Evolutionary conservation across 768 basidiomycete species (phyloP), one percentile per base, ranked within the genome.

Genomic region (Lactarius sanguifluus): DNA sequence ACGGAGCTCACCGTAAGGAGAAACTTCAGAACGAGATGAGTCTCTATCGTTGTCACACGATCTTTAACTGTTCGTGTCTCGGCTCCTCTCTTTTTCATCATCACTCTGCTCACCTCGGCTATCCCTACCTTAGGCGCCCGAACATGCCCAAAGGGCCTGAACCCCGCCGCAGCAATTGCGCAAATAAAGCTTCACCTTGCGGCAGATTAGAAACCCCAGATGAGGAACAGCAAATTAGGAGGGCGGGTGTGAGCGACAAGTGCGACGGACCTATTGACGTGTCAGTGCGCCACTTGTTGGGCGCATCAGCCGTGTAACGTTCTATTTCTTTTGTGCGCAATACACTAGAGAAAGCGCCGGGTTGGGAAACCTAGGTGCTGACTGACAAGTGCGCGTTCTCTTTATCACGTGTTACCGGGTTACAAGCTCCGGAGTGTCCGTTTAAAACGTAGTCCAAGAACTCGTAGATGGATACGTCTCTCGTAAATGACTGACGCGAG

Each of bases 111-210:
- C 9, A 62, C 30, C 13, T 41, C 25, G 32, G 34, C n/a, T 50
- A 5, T 56, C 18, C 50, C 8, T 38, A 7, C n/a, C n/a, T 36
- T 36, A 70, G 91, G 93, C 77, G 86, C 95, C 59, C 89, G 92
- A 64, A 97, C 96, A n/a, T 98, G 95, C 80, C 94, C 95, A 64
- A 97, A 97, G 85, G 94, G 95, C 62, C 85, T 96, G 70, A 96
- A 96, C 80, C 94, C 94, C 4, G 94, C 93, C 3, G 84, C 84
- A 62, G 95, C 95, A 16, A 96, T 98, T 74, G 91, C 93, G 20
- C 88, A 91, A 81, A 93, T 98, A 80, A 96, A 96, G 82, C 82
- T 94, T 58, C 91, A 94, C 81, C 85, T 93, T 47, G 90, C 92
- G 3, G 80, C 87, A 8, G 90, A 91, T 43, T 91, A 86, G 69